Evolutionary conservation across 2,329 filamentous ascomycete species (phyloP), one percentile per base, ranked within the genome.

Genomic region (Bipolaris victoriae): DNA sequence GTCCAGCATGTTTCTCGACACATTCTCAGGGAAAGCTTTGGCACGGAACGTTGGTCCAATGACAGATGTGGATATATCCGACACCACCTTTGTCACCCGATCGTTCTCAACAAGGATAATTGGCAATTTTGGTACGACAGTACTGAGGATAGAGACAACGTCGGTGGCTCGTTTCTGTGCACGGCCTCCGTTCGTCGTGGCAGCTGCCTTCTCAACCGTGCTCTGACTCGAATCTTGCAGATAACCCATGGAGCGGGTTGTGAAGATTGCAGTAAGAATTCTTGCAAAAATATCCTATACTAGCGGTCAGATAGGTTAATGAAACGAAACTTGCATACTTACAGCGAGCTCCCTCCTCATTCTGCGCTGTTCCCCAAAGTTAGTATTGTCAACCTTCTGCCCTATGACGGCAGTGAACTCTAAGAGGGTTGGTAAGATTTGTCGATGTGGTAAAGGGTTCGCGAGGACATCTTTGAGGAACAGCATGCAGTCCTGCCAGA

Each of bases 311-410:
- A 36, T 43, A 5, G 10, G 13, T 24, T 26, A 6, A 11, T 41
- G n/a, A 9, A 20, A 22, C 40, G 2, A 6, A 10, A 16, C 7
- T 16, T 15, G 10, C 15, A 24, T 16, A 84, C 90, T 77, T 82
- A 94, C 91, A 22, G 91, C 91, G 16, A 98, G 81, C 58, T 98
- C 94, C 72, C 90, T 86, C 60, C 93, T 87, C 92, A 97, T 97
- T 76, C 90, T 92, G 49, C 88, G 85, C 77, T 97, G 91, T 78
- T 98, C 94, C 33, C 94, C 94, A 77, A 97, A 98, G 68, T 93
- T 97, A 11, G 94, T 99, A 67, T 99, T 97, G 75, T 97, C 93
- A 48, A 98, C 90, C 80, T 99, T 99, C 73, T 95, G 90, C 1
- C 95, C 94, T 36, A 99, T 80, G 37, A 96, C 90, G 1, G 91